Evolutionary conservation across 1,284 basidiomycete genomes (phyloP).

Genomic region (Ustilago lituana): DNA sequence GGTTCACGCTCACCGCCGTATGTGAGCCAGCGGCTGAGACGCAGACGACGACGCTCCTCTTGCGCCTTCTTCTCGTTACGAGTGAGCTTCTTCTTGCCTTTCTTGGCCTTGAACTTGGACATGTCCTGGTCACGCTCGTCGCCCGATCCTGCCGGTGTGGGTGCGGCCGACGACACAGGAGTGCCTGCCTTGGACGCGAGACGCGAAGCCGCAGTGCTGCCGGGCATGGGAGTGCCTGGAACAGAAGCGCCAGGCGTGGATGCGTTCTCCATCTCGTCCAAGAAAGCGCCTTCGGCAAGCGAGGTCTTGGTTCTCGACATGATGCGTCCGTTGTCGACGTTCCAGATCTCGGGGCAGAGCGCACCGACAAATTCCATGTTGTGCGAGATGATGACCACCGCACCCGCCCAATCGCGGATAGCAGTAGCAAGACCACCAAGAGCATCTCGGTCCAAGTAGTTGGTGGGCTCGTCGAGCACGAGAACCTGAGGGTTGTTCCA

Average conservation of each 20-base stretch:
- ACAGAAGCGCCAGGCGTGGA: conserved; percentile 76
- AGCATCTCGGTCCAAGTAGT: conserved; percentile 77
- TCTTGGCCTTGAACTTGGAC: conserved; percentile 66
- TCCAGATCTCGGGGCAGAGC: conserved; percentile 72
- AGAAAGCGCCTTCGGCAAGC: conserved; percentile 80
- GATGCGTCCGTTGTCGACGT: conserved; percentile 78
- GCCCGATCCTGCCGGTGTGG: conserved; percentile 69
- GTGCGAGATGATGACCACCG: conserved; percentile 96
- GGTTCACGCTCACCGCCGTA: conserved; percentile 64
- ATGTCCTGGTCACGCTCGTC: conserved; percentile 68
- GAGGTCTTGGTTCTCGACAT: conserved; percentile 87
- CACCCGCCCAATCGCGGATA: conserved; percentile 94
- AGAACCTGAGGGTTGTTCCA: conserved; percentile 67
- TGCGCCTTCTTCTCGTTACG: conserved; percentile 67
- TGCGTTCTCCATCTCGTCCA: conserved; percentile 69
- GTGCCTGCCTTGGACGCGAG: conserved; percentile 67
- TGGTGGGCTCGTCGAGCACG: conserved; percentile 78
- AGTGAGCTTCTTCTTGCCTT: conserved; percentile 67
- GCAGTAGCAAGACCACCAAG: conserved; percentile 93
- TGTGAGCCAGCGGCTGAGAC: conserved; percentile 61
- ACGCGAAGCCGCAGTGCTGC: conserved; percentile 68
- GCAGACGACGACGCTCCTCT: conserved; percentile 62
- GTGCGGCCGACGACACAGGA: conserved; percentile 65
- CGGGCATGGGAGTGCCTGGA: conserved; percentile 72
- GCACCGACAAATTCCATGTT: conserved; percentile 71